phyloP scores from a whole-genome alignment of 345 rosid species.

The Syzygium grande region DNA sequence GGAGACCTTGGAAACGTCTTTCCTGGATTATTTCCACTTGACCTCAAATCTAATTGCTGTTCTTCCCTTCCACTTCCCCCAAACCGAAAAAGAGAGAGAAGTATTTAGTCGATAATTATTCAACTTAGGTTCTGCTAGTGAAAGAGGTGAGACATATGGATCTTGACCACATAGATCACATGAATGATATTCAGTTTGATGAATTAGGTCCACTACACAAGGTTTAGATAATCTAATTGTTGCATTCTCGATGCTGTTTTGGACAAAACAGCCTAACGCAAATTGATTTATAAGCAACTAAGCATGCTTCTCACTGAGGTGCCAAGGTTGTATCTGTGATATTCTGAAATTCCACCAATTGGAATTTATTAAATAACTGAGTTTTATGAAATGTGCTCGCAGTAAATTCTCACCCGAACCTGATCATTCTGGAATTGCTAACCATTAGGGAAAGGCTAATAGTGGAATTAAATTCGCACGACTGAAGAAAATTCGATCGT shows the following conservation, averaged over 20 bases:
- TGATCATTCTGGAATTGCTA: too few species aligned
- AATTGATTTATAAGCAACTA: background rate
- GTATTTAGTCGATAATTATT: background rate
- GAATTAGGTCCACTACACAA: background rate
- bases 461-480: too few species aligned
- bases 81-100: background rate
- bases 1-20: too few species aligned
- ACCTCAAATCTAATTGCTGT: accelerated
- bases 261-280: background rate
- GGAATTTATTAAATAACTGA: too few species aligned
- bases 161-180: background rate
- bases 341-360: too few species aligned
- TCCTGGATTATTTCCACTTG: background rate
- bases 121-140: background rate
- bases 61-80: background rate
- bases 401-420: too few species aligned
- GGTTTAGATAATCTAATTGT: background rate
- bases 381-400: too few species aligned
- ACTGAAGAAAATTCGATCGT: too few species aligned
- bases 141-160: background rate
- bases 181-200: background rate
- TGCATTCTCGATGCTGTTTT: background rate
- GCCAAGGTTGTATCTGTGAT: background rate
- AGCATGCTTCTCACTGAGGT: background rate
- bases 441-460: too few species aligned